Percentiles rank a stretch among this genome's conserved stretches.
phyloP scores from a whole-genome alignment of 805 yeast species.

The Kodamaea laetipori region DNA sequence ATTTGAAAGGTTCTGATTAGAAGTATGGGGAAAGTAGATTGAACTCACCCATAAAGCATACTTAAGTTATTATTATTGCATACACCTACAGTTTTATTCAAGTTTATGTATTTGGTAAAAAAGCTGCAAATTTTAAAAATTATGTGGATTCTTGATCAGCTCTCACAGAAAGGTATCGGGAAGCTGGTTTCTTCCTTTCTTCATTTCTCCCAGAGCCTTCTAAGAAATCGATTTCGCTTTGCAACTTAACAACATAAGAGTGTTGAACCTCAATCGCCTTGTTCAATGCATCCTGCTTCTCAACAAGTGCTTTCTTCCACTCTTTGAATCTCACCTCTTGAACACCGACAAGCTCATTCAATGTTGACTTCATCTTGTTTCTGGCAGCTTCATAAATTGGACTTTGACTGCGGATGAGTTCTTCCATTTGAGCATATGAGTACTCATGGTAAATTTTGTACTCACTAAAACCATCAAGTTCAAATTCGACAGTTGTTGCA shows the following conservation, averaged over 20 bases:
- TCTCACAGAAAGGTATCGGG: background rate
- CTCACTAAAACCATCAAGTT: slow-evolving; percentile 32
- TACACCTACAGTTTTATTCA: too few species aligned
- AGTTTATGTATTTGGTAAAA: too few species aligned
- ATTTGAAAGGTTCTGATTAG: too few species aligned
- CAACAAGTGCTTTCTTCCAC: slow-evolving; percentile 59
- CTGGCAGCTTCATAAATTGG: slow-evolving; percentile 51
- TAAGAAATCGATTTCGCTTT: slow-evolving; percentile 3
- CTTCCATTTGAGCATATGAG: slow-evolving; percentile 40
- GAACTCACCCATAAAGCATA: too few species aligned
- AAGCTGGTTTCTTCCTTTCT: background rate
- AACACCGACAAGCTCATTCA: slow-evolving; percentile 41
- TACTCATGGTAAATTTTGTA: slow-evolving; percentile 41
- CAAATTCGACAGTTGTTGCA: background rate
- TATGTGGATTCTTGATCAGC: too few species aligned
- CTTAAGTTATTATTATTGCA: too few species aligned
- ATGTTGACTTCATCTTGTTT: slow-evolving; percentile 43
- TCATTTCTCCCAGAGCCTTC: background rate
- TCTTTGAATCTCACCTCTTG: slow-evolving; percentile 62
- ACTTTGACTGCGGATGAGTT: slow-evolving; percentile 41
- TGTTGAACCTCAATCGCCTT: slow-evolving; percentile 51
- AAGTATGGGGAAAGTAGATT: too few species aligned
- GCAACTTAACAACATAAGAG: slow-evolving; percentile 13
- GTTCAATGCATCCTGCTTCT: slow-evolving; percentile 58
- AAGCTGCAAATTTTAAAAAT: too few species aligned